Percentiles rank a stretch among this genome's conserved stretches.
phyloP scores from a whole-genome alignment of 2,329 filamentous ascomycete species.

The Diaporthe sp. region DNA sequence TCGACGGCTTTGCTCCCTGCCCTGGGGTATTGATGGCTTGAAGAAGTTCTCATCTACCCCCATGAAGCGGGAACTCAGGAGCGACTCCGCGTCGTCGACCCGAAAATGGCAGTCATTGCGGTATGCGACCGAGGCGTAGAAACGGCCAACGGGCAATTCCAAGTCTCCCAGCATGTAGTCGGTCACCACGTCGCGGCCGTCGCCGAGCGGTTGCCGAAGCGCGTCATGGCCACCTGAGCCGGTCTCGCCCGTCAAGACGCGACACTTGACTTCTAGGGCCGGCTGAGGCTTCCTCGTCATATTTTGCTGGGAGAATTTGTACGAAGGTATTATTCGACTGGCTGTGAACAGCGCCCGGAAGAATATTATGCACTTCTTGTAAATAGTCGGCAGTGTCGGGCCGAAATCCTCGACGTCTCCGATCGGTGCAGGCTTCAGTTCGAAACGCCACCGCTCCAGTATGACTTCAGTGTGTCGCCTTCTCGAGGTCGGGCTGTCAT shows the following conservation, averaged over 20 bases:
- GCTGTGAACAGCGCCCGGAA: constrained; percentile 91
- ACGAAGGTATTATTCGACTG: constrained; percentile 85
- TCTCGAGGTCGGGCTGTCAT: constrained; percentile 56
- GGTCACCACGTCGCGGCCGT: constrained; percentile 75
- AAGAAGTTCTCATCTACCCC: constrained; percentile 91
- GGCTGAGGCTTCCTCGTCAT: constrained; percentile 78
- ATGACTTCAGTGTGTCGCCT: constrained; percentile 79
- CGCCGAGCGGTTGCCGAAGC: constrained; percentile 78
- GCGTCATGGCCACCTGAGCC: constrained; percentile 73
- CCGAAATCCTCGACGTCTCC: constrained; percentile 69
- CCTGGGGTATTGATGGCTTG: constrained; percentile 78
- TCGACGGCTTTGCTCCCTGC: constrained; percentile 55
- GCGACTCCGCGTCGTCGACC: constrained; percentile 89
- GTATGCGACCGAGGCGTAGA: constrained; percentile 86
- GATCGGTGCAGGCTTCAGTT: constrained; percentile 75
- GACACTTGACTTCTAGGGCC: constrained; percentile 82
- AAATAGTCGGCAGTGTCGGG: constrained; percentile 82
- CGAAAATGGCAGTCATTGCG: constrained; percentile 91
- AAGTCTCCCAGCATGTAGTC: constrained; percentile 86
- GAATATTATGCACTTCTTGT: constrained; percentile 97
- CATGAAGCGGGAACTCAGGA: constrained; percentile 94
- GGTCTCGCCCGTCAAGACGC: constrained; percentile 76
- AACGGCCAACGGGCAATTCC: constrained; percentile 86
- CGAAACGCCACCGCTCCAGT: constrained; percentile 91
- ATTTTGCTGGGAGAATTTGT: constrained; percentile 83